Evolutionary conservation across 2,329 filamentous ascomycete genomes (phyloP).

Genomic region (Emmonsia crescens): DNA sequence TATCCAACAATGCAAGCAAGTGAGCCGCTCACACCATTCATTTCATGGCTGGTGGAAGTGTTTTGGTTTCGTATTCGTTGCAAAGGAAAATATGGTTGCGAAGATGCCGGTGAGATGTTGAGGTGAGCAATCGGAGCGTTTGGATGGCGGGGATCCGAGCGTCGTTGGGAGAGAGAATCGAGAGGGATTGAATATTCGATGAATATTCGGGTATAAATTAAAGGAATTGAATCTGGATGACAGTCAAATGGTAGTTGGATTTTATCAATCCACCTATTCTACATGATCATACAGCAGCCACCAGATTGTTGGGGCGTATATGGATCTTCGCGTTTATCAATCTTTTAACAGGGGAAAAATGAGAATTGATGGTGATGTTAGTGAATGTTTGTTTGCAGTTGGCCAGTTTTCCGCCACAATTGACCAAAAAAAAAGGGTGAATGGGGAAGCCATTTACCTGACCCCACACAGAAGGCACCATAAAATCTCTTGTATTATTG

Average conservation of each 20-base stretch:
- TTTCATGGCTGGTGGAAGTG: background rate
- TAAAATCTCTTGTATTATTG: slow-evolving; percentile 95
- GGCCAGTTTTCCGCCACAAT: background rate
- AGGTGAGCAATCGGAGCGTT: slow-evolving; percentile 7
- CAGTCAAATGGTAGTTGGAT: background rate
- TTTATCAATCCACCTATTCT: slow-evolving; percentile 21
- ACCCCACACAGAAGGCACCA: slow-evolving; percentile 97
- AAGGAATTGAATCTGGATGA: background rate
- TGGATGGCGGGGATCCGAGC: slow-evolving; percentile 8
- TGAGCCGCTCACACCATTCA: background rate
- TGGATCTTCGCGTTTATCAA: slow-evolving; percentile 94
- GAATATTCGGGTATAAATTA: background rate
- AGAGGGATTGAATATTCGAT: background rate
- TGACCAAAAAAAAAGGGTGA: slow-evolving; percentile 3
- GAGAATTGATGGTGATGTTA: slow-evolving; percentile 9
- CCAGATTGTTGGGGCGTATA: slow-evolving; percentile 90
- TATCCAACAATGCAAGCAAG: background rate
- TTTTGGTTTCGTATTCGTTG: slow-evolving; percentile 1
- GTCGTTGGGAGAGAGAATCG: background rate
- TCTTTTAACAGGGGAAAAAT: slow-evolving; percentile 34
- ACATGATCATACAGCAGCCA: slow-evolving; percentile 96
- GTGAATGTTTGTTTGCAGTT: slow-evolving; percentile 1
- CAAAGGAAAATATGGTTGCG: slow-evolving; percentile 1
- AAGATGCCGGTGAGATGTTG: background rate
- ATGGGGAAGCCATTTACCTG: slow-evolving; percentile 39